Evolutionary conservation across 306 rosid species (phyloP), one percentile per base, ranked within the genome.

Genomic region (Leucaena leucocephala): DNA sequence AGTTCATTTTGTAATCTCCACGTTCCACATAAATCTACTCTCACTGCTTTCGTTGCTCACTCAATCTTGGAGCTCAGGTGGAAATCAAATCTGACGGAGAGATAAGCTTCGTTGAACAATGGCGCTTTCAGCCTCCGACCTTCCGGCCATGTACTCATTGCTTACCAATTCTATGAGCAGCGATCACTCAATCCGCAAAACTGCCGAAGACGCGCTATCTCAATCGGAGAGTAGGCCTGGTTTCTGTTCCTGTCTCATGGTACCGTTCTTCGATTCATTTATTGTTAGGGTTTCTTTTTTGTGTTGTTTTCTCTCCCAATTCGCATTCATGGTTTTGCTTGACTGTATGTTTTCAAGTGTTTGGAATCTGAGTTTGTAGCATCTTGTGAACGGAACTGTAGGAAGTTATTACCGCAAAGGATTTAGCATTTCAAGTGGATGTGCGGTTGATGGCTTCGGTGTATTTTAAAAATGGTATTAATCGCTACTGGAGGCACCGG

Each of bases 361-460:
- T 81, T 66, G 75, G 74, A 80, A 83, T 78, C 82, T 71, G 68
- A 27, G 34, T 77, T 52, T 22, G 68, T 81, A 57, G 83, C 42
- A 49, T 64, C 66, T 69, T n/a, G 34, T 64, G 78, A 38, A 68
- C 22, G 72, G 42, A 59, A 79, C 65, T 67, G 90, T 87, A 92
- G 97, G 98, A 95, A 78, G 72, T 95, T 22, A 91, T 95, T 79
- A 91, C 86, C n/a, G 90, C 98, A 0, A 90, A 87, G 64, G 94
- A 91, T 92, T 91, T 91, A 77, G 94, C 77, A 44, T 49, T 91
- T 58, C 96, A 87, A 54, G 87, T 80, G n/a, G 96, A 95, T 82
- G 91, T 92, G 81, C 93, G 98, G 40, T 80, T 95, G 85, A 77
- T 95, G 98, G 98, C 98, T 44, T 85, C 98, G 1, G 90, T 95